A percentile compares a stretch with the other conserved stretches of the same genome.
These are phyloP conservation scores for Gamsiella multidivaricata DNA, from an alignment of 192 early-diverging fungal genomes.

Conservation along the genomic window DNA sequence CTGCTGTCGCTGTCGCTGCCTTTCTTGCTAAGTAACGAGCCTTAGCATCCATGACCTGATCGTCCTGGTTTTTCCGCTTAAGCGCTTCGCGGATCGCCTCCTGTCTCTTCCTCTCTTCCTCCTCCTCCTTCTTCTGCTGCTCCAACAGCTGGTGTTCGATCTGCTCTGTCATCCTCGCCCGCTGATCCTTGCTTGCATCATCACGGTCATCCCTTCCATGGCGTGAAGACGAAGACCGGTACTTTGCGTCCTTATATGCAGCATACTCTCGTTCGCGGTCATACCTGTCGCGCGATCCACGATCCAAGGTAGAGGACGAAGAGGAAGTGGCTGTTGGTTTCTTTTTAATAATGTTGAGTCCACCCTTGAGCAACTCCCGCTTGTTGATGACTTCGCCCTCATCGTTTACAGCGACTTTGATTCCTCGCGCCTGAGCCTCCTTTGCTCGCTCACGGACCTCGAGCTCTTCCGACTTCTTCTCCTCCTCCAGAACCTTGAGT, in stretches of 20 bases:
- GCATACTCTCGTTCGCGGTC: slow-evolving; percentile 55
- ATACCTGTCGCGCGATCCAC: slow-evolving; percentile 21
- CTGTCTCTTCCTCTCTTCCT: slow-evolving; percentile 63
- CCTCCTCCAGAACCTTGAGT: slow-evolving; percentile 12
- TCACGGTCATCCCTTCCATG: slow-evolving; percentile 5
- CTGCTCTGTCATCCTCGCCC: slow-evolving; percentile 54
- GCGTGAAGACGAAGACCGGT: slow-evolving; percentile 42
- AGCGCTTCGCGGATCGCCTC: slow-evolving; percentile 55
- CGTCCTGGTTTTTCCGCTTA: slow-evolving; percentile 61
- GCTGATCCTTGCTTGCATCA: slow-evolving; percentile 25
- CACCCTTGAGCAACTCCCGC: slow-evolving; percentile 73
- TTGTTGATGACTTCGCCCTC: slow-evolving; percentile 81
- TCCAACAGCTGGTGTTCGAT: slow-evolving; percentile 66
- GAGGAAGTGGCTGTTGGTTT: not conserved
- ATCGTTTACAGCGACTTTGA: slow-evolving; percentile 72
- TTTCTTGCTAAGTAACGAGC: slow-evolving; percentile 64
- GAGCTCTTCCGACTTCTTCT: slow-evolving; percentile 16
- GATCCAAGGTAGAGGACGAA: slow-evolving; percentile 25
- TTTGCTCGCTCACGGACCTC: slow-evolving; percentile 48
- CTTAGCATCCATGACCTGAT: slow-evolving; percentile 58
- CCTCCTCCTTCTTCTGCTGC: slow-evolving; percentile 57
- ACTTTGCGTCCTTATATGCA: slow-evolving; percentile 59
- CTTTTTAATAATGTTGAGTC: slow-evolving; percentile 74
- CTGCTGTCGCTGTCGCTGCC: slow-evolving; percentile 12
- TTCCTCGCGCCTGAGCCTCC: slow-evolving; percentile 57